These are phyloP conservation scores for Colletotrichum magnum DNA, from an alignment of 2,329 filamentous ascomycete species.

Conservation along the genomic window DNA sequence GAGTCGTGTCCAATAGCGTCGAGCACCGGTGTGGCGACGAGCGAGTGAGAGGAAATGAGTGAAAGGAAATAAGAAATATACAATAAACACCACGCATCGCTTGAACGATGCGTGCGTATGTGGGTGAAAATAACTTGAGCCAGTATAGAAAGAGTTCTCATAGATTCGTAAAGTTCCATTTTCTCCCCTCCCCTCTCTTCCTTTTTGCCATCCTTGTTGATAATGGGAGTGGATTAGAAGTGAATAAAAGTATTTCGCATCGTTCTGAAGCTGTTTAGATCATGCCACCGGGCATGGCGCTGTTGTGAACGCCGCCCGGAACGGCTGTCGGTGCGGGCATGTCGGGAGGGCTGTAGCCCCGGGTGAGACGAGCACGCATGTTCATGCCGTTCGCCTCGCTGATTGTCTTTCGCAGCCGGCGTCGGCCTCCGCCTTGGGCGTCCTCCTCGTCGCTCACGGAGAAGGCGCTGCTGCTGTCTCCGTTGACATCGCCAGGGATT, in stretches of 20 bases:
- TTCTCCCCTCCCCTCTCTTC: constrained; percentile 15
- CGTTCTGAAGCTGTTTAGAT: constrained; percentile 51
- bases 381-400: constrained; percentile 56
- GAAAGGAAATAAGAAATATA: constrained; percentile 32
- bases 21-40: not conserved
- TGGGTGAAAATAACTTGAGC: constrained; percentile 19
- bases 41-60: not conserved
- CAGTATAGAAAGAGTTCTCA: constrained; percentile 29
- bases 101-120: not conserved
- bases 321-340: constrained; percentile 47
- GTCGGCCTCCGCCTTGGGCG: constrained; percentile 50
- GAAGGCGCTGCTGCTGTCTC: constrained; percentile 46
- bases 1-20: constrained; percentile 24
- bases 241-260: not conserved
- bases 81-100: constrained; percentile 16
- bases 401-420: constrained; percentile 59
- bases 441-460: constrained; percentile 58
- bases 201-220: constrained; percentile 19
- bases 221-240: constrained; percentile 22
- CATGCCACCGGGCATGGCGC: constrained; percentile 59
- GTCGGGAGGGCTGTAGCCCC: constrained; percentile 45
- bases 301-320: constrained; percentile 47
- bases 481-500: constrained; percentile 1
- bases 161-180: constrained; percentile 39
- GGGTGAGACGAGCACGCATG: constrained; percentile 45